These are phyloP conservation scores for Gossypium ekmanianum DNA, from an alignment of 345 rosid species.

Conservation along the genomic window DNA sequence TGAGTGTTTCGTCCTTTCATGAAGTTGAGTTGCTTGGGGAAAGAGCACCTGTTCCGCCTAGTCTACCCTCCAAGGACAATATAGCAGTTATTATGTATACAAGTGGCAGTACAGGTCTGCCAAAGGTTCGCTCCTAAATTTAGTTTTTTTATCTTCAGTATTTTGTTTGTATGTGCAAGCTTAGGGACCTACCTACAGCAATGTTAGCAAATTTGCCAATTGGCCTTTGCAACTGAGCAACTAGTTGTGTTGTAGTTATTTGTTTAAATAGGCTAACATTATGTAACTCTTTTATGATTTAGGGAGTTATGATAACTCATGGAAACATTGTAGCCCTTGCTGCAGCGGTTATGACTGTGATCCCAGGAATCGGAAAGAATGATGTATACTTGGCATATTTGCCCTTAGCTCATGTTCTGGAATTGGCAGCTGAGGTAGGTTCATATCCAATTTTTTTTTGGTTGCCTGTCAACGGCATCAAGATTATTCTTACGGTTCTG, in stretches of 20 bases:
- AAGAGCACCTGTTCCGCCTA: constrained; percentile 45
- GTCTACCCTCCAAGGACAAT: constrained; percentile 62
- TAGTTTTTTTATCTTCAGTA: background rate
- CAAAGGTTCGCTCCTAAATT: constrained; percentile 52
- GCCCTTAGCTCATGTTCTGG: constrained; percentile 95
- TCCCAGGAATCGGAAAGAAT: constrained; percentile 48
- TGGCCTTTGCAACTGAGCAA: background rate
- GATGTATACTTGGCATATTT: constrained; percentile 76
- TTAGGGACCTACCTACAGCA: background rate
- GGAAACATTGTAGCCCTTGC: constrained; percentile 76
- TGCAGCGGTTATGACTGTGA: constrained; percentile 69
- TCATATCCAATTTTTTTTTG: background rate
- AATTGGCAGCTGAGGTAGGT: constrained; percentile 84
- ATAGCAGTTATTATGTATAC: constrained; percentile 88
- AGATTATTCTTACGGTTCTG: constrained; percentile 23
- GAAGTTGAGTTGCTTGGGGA: constrained; percentile 76
- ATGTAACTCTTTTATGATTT: constrained; percentile 20
- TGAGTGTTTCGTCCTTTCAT: constrained; percentile 62
- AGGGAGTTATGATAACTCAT: constrained; percentile 96
- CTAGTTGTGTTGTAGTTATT: background rate
- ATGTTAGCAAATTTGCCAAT: constrained; percentile 5
- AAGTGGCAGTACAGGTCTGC: constrained; percentile 92
- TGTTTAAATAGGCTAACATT: constrained; percentile 20
- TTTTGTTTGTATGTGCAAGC: background rate
- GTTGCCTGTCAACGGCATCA: background rate